Conservation (phyloP, 2,329 filamentous ascomycete genomes). For the Aspergillus pseudonomiae region DNA sequence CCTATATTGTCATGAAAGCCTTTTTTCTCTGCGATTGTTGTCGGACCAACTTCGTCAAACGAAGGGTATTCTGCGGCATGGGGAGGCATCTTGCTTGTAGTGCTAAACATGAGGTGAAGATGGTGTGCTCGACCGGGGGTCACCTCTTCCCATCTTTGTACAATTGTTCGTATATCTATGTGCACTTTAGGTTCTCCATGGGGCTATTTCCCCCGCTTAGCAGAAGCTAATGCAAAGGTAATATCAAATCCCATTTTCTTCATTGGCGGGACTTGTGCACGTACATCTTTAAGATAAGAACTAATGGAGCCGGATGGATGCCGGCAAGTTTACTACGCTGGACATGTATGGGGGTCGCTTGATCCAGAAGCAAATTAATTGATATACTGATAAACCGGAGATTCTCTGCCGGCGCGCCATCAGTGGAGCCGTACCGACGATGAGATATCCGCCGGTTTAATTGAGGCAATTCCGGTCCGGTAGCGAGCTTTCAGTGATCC, state of each 20-base stretch:
- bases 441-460: not conserved
- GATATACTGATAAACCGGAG: constrained; percentile 1
- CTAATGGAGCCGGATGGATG: not conserved
- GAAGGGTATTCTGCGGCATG: not conserved
- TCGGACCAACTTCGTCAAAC: not conserved
- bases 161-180: not conserved
- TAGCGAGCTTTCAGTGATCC: not conserved
- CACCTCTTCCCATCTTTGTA: not conserved
- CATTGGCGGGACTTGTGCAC: not conserved
- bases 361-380: not conserved
- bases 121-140: not conserved
- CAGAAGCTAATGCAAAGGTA: not conserved
- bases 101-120: not conserved
- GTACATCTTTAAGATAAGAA: not conserved
- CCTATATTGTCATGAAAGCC: not conserved
- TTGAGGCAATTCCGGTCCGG: constrained; percentile 2
- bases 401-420: not conserved
- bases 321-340: not conserved
- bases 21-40: not conserved
- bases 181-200: not conserved
- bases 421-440: not conserved
- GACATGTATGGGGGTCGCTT: not conserved
- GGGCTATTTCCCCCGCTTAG: not conserved
- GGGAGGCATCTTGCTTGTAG: not conserved
- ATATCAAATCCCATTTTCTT: not conserved